Evolutionary conservation across 192 early-diverging fungal species (phyloP), one percentile per base, ranked within the genome.

Genomic region (Coemansia sp.): DNA sequence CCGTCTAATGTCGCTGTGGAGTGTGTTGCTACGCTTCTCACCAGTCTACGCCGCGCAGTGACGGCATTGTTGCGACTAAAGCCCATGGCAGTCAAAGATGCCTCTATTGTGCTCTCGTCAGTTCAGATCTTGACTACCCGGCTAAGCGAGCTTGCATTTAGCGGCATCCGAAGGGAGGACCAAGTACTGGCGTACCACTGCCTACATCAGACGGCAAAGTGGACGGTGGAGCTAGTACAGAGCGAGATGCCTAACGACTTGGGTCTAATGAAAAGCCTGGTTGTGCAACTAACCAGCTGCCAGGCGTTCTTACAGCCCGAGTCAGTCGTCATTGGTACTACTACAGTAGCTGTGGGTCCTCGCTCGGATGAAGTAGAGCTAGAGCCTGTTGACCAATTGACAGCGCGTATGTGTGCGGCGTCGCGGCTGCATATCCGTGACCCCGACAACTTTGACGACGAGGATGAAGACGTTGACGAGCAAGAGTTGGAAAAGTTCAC

Each of bases 251-350:
- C 75, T 13, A 63, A 62, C 9, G 80, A 82, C 44, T 3, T 73
- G 8, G 41, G 31, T 0, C 57, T 78, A 5, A 62, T 82, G 5
- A 70, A 71, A 20, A 47, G 50, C 10, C 24, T 72, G 3, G 50
- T 74, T 18, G 18, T 33, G 10, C 58, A 72, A 20, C 50, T 77
- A 10, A 52, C 64, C 33, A 13, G 22, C 12, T 64, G 70, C 39
- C 80, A 82, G 63, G 69, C 75, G 12, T 71, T 72, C 18, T n/a
- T 70, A 31, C 71, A 66, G 49, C 65, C 66, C 16, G 46, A 36
- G 22, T 29, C 53, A 16, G 27, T 15, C 29, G 16, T 27, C 34
- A 20, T 38, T 36, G 44, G 36, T 61, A 22, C 15, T 44, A 20
- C 47, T 53, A 27, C 22, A 2, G 52, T 7, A 11, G 22, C 61